Conservation (phyloP, 192 early-diverging fungal species). For the Backusella luteola region DNA sequence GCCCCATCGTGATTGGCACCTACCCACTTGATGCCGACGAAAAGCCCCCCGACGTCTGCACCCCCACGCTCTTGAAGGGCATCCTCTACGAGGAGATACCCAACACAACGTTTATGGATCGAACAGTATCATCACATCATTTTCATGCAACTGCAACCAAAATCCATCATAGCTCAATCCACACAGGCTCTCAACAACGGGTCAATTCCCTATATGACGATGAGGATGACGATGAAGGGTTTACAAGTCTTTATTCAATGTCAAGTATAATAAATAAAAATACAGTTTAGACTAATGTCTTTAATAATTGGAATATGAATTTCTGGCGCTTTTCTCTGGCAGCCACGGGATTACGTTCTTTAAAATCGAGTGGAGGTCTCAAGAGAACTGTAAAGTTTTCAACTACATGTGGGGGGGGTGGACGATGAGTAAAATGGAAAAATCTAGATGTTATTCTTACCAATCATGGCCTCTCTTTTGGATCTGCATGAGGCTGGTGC, state of each 20-base stretch:
- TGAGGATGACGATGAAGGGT: background rate
- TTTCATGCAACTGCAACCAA: background rate
- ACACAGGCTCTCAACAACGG: background rate
- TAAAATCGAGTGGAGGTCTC: conserved; percentile 30
- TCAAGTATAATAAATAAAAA: background rate
- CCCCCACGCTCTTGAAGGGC: background rate
- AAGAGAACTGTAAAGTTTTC: conserved; percentile 41
- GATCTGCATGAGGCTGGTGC: conserved; percentile 17
- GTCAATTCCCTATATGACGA: background rate
- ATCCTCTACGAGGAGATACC: background rate
- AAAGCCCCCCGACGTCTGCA: background rate
- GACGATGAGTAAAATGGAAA: too few relatives aligned
- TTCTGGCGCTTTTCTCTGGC: conserved; percentile 21
- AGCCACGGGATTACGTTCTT: conserved; percentile 32
- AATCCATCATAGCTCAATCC: background rate
- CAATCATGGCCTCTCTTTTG: conserved; percentile 37
- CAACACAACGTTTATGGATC: background rate
- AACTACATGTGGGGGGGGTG: conserved; percentile 14
- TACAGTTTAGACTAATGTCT: background rate
- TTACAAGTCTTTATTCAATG: conserved; percentile 1
- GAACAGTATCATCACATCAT: background rate
- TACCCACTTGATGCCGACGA: background rate
- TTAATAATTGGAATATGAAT: conserved; percentile 14
- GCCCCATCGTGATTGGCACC: background rate
- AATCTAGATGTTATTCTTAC: conserved; percentile 25